Conservation (phyloP, 768 basidiomycete species). For the Mycena maculata region DNA sequence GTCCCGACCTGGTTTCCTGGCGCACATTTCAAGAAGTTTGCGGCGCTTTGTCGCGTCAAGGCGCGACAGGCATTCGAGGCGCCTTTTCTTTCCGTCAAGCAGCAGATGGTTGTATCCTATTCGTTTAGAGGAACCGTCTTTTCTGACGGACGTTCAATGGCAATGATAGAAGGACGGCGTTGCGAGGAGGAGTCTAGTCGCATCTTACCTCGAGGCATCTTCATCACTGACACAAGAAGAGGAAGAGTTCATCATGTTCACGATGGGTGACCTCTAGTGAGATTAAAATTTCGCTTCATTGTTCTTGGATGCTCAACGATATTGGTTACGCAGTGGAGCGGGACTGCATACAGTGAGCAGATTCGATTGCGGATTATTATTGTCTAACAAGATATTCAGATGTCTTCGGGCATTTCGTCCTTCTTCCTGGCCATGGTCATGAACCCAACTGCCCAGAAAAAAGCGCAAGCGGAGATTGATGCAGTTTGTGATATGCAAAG, state of each 20-base stretch:
- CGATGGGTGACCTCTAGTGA: slow-evolving; percentile 7
- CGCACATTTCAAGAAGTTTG: slow-evolving; percentile 1
- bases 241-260: slow-evolving; percentile 4
- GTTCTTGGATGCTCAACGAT: slow-evolving; percentile 22
- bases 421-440: slow-evolving; percentile 55
- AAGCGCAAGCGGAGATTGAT: slow-evolving; percentile 57
- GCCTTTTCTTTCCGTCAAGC: slow-evolving; percentile 46
- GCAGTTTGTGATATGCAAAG: slow-evolving; percentile 44
- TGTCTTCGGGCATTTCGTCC: slow-evolving; percentile 42
- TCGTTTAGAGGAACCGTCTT: not conserved
- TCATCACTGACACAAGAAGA: not conserved
- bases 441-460: slow-evolving; percentile 49
- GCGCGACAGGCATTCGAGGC: slow-evolving; percentile 30
- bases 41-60: not conserved
- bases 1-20: too few relatives aligned
- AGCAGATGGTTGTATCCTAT: slow-evolving; percentile 45
- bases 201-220: not conserved
- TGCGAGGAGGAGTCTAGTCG: slow-evolving; percentile 22
- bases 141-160: not conserved
- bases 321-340: not conserved
- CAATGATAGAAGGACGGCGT: slow-evolving; percentile 36
- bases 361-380: not conserved
- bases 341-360: slow-evolving; percentile 4
- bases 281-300: slow-evolving; percentile 26
- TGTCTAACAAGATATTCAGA: slow-evolving; percentile 35